These are phyloP conservation scores for Ceratobasidium sp. DNA, from an alignment of 1,284 basidiomycete genomes.

Conservation along the genomic window DNA sequence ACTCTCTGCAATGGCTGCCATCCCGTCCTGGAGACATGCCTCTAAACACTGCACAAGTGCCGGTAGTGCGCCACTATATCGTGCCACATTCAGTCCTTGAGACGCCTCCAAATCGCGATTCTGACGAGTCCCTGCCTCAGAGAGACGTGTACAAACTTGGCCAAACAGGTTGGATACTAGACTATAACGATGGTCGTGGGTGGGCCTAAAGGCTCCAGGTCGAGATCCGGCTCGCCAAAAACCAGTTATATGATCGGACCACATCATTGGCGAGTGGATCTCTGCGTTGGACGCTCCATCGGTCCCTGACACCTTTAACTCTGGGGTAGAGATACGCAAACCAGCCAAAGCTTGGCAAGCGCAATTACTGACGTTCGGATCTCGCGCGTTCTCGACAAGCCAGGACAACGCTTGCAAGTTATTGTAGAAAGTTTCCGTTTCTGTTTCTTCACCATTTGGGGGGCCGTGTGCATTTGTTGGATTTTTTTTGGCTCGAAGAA, in stretches of 20 bases:
- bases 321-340: background rate
- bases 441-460: no score
- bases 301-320: no score
- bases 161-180: background rate
- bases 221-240: no score
- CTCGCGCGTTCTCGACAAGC: background rate
- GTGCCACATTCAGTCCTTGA: background rate
- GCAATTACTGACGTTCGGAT: no score
- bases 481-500: no score
- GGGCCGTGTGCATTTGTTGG: no score
- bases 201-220: no score
- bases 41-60: background rate
- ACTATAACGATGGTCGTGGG: background rate
- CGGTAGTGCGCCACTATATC: background rate
- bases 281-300: background rate
- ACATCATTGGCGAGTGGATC: background rate
- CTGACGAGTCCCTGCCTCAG: background rate
- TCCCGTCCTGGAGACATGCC: background rate
- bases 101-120: slow-evolving; percentile 7
- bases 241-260: no score
- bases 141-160: background rate
- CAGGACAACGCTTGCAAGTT: background rate
- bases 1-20: no score
- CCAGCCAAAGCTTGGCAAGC: slow-evolving; percentile 12
- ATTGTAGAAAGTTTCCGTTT: no score